These are phyloP conservation scores for Coccomyxa sp. DNA, from an alignment of 139 green algal species.

Conservation along the genomic window DNA sequence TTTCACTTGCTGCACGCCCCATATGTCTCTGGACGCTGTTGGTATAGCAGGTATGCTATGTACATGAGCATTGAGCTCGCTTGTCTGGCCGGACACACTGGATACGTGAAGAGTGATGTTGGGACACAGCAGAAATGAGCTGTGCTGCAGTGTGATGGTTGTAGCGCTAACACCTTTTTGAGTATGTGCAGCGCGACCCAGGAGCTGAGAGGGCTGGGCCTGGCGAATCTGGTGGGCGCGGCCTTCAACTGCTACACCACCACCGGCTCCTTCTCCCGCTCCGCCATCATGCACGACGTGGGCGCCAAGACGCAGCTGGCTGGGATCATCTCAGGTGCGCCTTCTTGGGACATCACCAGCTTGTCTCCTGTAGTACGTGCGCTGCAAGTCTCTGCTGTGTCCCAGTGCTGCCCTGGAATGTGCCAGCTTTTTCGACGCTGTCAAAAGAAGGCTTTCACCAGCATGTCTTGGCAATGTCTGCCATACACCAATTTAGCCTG, in stretches of 20 bases:
- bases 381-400: background rate
- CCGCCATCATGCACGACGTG: slow-evolving; percentile 69
- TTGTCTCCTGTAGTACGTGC: background rate
- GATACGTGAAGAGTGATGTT: background rate
- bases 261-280: slow-evolving; percentile 83
- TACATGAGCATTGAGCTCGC: no score
- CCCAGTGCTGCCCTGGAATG: background rate
- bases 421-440: background rate
- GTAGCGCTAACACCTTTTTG: background rate
- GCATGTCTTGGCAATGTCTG: no score
- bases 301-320: slow-evolving; percentile 57
- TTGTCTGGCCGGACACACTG: background rate
- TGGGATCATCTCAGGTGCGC: slow-evolving; percentile 31
- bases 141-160: no score
- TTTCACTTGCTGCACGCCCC: no score
- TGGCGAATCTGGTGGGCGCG: slow-evolving; percentile 82
- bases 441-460: background rate
- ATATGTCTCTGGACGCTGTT: no score
- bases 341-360: background rate
- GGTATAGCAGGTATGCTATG: no score
- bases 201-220: slow-evolving; percentile 81
- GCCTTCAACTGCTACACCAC: slow-evolving; percentile 85
- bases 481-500: no score
- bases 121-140: no score
- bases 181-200: slow-evolving; percentile 52